Evolutionary conservation across 2,329 filamentous ascomycete genomes (phyloP).

Genomic region (Pseudonectria buxi): DNA sequence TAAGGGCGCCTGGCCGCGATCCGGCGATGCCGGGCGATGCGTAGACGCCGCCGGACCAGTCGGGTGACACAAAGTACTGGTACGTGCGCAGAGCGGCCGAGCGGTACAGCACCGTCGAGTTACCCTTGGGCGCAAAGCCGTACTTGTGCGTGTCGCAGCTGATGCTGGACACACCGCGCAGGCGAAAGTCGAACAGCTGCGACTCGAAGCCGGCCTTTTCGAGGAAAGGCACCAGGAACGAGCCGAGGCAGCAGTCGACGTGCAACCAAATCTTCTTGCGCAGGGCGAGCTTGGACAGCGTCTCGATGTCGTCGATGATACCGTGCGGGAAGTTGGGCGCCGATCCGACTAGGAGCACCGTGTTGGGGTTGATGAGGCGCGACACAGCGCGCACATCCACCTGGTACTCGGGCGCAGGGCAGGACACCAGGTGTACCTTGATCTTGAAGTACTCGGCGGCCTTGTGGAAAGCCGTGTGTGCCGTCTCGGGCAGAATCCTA

Average conservation of each 20-base stretch:
- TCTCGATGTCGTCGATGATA: slow-evolving; percentile 90
- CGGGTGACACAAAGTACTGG: slow-evolving; percentile 93
- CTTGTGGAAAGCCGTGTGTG: slow-evolving; percentile 94
- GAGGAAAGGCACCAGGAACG: slow-evolving; percentile 88
- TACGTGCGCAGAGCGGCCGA: slow-evolving; percentile 70
- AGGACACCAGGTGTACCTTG: slow-evolving; percentile 81
- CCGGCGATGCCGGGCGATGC: slow-evolving; percentile 88
- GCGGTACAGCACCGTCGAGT: slow-evolving; percentile 88
- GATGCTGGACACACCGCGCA: slow-evolving; percentile 91
- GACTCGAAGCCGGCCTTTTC: slow-evolving; percentile 89
- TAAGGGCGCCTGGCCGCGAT: slow-evolving; percentile 84
- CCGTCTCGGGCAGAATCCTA: slow-evolving; percentile 89
- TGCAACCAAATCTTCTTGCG: slow-evolving; percentile 80
- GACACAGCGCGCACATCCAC: slow-evolving; percentile 72
- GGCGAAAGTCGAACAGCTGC: slow-evolving; percentile 84
- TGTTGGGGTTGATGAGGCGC: slow-evolving; percentile 89
- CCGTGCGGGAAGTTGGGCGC: slow-evolving; percentile 98
- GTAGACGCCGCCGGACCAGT: slow-evolving; percentile 95
- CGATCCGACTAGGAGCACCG: slow-evolving; percentile 84
- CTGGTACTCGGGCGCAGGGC: slow-evolving; percentile 78
- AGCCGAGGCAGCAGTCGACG: slow-evolving; percentile 95
- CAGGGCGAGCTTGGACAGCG: slow-evolving; percentile 74
- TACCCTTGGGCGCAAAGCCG: slow-evolving; percentile 96
- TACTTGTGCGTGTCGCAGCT: slow-evolving; percentile 98
- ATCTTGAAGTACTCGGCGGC: slow-evolving; percentile 95